Base-by-base conservation (phyloP, 306 rosid genomes). In the Malus fusca region DNA sequence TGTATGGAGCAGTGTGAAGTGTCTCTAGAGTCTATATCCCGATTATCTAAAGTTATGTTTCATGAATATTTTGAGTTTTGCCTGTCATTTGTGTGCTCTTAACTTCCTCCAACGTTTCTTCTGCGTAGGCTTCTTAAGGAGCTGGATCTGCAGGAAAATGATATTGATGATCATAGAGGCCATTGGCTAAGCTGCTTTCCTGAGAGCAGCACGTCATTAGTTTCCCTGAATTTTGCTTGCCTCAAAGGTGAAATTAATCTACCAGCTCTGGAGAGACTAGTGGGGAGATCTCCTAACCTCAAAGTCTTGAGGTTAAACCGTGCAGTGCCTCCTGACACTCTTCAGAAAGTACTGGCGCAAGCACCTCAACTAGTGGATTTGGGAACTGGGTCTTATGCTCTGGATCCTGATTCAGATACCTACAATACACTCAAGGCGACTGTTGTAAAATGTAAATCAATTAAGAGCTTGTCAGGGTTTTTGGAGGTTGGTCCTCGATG, bases 91-190 rank as follows among this genome's bases (percentile, higher is more conserved):
- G 1, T 69, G 22, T 72, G 68, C 71, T 65, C 10, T 28, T 35
- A 60, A 74, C 73, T 73, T 60, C 60, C 33, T 63, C 53, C 21
- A 25, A 26, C 13, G 55, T 68, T 68, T 52, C 4, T 62, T 52
- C 28, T 28, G 10, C 66, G 56, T 73, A 95, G 99, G 88, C 80
- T 65, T 81, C 96, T 95, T 62, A 82, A 87, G 89, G 99, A 90
- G 86, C 87, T 95, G 81, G 99, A 95, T 79, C 87, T 95, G 81
- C 99, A 92, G 87, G 99, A 95, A 78, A 95, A 92, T 81, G 99
- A 95, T 58, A 87, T 95, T 30, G 96, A 95, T 1, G 97, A 92
- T 75, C 88, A 77, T 74, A 82, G 82, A 53, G 97, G 96, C 60
- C 96, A 92, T 69, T 95, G 99, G 99, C 90, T 95, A 30, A 88